phyloP scores from a whole-genome alignment of 257 asterid genomes.

The Rubia yunnanensis region DNA sequence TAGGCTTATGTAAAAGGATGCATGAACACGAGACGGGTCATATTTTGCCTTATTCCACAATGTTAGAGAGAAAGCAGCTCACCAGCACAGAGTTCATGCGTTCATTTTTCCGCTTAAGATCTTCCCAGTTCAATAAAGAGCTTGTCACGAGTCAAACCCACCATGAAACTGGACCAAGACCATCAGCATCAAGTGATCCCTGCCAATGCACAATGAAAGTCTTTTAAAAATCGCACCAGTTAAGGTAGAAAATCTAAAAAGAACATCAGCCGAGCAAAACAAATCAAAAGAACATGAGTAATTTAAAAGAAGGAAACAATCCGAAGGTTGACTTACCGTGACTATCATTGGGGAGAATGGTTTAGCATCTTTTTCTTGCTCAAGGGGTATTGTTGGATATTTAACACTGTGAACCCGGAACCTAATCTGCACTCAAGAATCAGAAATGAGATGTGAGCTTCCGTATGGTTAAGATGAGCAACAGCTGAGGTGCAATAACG shows the following conservation, averaged over 20 bases:
- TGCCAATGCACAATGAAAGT: constrained; percentile 12
- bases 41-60: not conserved
- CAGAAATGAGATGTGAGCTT: not conserved
- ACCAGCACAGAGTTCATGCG: not conserved
- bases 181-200: constrained; percentile 79
- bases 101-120: not conserved
- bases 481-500: constrained; percentile 6
- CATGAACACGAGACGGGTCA: not conserved
- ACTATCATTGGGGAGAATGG: constrained; percentile 45
- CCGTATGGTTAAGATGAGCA: not conserved
- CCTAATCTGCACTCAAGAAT: constrained; percentile 35
- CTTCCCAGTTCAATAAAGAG: not conserved
- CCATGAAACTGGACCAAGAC: constrained; percentile 80
- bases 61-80: not conserved
- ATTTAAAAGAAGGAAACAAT: not conserved
- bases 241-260: not conserved
- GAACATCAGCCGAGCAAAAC: not conserved
- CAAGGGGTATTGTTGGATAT: constrained; percentile 64
- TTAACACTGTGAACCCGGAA: constrained; percentile 37
- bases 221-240: not conserved
- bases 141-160: constrained; percentile 30
- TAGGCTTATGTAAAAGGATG: not conserved
- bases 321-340: constrained; percentile 19
- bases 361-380: constrained; percentile 32
- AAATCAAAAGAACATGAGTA: not conserved